Percentiles rank a stretch among this genome's conserved stretches.
These are phyloP conservation scores for Mediolabrus comicus DNA, from an alignment of 108 stramenopile genomes.

Conservation along the genomic window DNA sequence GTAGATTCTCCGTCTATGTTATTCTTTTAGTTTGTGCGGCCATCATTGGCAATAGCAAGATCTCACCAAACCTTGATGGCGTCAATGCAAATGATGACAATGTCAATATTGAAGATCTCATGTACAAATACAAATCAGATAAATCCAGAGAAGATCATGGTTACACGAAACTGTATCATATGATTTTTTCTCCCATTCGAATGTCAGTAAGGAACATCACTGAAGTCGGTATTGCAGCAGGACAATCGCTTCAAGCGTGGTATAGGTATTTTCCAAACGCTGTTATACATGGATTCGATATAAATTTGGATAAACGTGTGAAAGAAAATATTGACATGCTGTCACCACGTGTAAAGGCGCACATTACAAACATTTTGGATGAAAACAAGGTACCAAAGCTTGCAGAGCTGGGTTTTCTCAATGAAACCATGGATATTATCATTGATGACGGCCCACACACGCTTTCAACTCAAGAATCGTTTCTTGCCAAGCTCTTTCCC, in stretches of 20 bases:
- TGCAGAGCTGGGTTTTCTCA: constrained; percentile 8
- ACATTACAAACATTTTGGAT: constrained; percentile 11
- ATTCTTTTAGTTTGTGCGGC: no score
- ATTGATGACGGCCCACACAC: constrained; percentile 32
- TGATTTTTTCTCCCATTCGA: constrained; percentile 14
- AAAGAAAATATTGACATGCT: constrained; percentile 11
- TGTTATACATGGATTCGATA: constrained; percentile 34
- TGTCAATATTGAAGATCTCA: constrained; percentile 26
- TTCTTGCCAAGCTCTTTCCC: constrained; percentile 20
- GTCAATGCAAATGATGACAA: no score
- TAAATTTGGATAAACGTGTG: not conserved
- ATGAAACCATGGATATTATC: constrained; percentile 22
- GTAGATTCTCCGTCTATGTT: no score
- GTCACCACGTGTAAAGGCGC: constrained; percentile 5
- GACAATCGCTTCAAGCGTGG: constrained; percentile 30
- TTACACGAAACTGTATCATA: constrained; percentile 27
- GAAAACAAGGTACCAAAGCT: not conserved
- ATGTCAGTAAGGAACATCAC: constrained; percentile 24
- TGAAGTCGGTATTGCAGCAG: constrained; percentile 22
- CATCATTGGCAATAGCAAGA: no score
- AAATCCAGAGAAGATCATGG: constrained; percentile 38
- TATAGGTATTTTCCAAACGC: constrained; percentile 27
- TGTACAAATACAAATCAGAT: constrained; percentile 37
- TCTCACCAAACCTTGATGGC: no score
- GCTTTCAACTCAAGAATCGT: constrained; percentile 6